These are phyloP conservation scores for Phytophthora brassicae DNA, from an alignment of 352 stramenopile genomes.

Conservation along the genomic window DNA sequence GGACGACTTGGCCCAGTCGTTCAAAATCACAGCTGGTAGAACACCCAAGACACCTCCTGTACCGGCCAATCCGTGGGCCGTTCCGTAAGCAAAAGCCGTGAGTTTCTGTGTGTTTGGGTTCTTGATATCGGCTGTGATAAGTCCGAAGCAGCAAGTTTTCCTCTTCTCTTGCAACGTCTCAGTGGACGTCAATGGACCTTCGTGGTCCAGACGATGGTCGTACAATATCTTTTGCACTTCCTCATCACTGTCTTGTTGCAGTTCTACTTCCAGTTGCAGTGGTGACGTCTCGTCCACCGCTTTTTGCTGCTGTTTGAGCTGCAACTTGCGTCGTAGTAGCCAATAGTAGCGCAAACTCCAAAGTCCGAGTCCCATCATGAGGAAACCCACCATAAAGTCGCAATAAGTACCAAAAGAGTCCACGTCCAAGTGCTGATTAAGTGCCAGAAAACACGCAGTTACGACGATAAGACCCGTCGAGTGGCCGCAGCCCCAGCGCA, in stretches of 20 bases:
- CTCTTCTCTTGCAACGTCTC: background rate
- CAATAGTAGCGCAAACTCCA: slow-evolving; percentile 61
- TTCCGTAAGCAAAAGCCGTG: slow-evolving; percentile 73
- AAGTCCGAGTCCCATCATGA: slow-evolving; percentile 66
- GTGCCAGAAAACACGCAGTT: too few relatives aligned
- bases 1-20: slow-evolving; percentile 39
- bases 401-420: slow-evolving; percentile 58
- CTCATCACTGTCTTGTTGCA: slow-evolving; percentile 25
- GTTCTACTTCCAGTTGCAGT: slow-evolving; percentile 21
- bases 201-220: slow-evolving; percentile 36
- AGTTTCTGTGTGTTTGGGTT: slow-evolving; percentile 52
- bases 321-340: slow-evolving; percentile 37
- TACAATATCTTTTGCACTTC: slow-evolving; percentile 44
- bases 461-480: slow-evolving; percentile 77
- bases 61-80: slow-evolving; percentile 83
- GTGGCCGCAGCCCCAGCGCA: slow-evolving; percentile 90
- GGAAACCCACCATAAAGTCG: slow-evolving; percentile 70
- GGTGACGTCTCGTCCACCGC: slow-evolving; percentile 35
- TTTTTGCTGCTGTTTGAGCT: slow-evolving; percentile 19
- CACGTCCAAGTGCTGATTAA: slow-evolving; percentile 47
- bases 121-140: slow-evolving; percentile 44
- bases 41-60: slow-evolving; percentile 73
- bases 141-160: slow-evolving; percentile 46
- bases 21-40: slow-evolving; percentile 58
- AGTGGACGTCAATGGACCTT: slow-evolving; percentile 12